Evolutionary conservation across 352 stramenopile species (phyloP).

Genomic region (Phytophthora brassicae): DNA sequence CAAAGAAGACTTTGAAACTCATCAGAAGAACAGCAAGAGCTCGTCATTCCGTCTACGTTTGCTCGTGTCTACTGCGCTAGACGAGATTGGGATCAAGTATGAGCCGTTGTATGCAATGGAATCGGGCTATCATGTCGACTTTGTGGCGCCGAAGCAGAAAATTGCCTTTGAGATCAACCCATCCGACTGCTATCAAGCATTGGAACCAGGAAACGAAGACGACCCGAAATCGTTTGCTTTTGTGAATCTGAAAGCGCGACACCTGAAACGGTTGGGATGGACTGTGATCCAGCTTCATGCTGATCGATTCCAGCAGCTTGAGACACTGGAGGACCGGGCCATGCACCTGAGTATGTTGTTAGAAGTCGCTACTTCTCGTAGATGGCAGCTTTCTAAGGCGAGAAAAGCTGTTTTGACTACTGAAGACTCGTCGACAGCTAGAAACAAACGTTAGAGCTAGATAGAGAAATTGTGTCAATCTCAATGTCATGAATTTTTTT

Average conservation of each 20-base stretch:
- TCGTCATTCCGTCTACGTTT: conserved; percentile 62
- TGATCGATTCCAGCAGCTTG: conserved; percentile 54
- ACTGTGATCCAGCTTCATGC: conserved; percentile 66
- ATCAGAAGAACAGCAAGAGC: conserved; percentile 55
- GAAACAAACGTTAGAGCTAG: conserved; percentile 3
- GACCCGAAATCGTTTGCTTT: conserved; percentile 51
- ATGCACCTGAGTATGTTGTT: conserved; percentile 70
- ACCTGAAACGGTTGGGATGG: conserved; percentile 66
- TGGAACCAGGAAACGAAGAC: conserved; percentile 34
- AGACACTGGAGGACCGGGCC: conserved; percentile 47
- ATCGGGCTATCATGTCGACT: conserved; percentile 56
- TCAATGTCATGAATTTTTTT: conserved; percentile 28
- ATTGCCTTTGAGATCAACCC: conserved; percentile 74
- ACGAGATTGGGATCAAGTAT: conserved; percentile 53
- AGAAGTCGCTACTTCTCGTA: conserved; percentile 56
- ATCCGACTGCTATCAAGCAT: conserved; percentile 50
- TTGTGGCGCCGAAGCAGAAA: conserved; percentile 49
- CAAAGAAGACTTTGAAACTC: conserved; percentile 42
- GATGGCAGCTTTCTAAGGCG: conserved; percentile 13
- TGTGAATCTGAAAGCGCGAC: conserved; percentile 64
- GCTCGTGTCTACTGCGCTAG: conserved; percentile 54
- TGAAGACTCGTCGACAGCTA: neutral
- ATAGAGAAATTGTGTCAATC: conserved; percentile 19
- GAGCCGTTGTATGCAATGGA: conserved; percentile 31
- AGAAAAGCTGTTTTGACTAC: neutral